Conservation (phyloP, 139 green algal genomes). For the Micractinium conductrix region DNA sequence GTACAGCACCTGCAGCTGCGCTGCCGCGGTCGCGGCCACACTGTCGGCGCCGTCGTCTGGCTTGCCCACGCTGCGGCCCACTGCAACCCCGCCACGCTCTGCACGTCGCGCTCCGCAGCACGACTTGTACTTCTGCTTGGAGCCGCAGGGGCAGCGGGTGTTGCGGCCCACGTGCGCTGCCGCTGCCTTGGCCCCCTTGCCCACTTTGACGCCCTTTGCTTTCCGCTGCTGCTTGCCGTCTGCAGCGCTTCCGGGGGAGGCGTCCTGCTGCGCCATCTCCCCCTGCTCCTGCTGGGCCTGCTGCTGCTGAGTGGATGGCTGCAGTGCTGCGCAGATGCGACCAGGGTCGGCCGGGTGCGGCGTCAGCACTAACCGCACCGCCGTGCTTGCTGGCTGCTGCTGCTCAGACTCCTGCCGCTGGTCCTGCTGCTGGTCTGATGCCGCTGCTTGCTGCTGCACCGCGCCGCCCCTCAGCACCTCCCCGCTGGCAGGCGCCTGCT, state of each 20-base stretch:
- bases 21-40: background rate
- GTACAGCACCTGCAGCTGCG: constrained; percentile 10
- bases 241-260: background rate
- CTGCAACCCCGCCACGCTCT: background rate
- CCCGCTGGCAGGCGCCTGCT: constrained; percentile 15
- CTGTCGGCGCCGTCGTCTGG: background rate
- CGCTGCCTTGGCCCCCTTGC: background rate
- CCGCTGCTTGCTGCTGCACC: background rate
- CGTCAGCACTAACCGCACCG: background rate
- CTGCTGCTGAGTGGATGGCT: background rate
- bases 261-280: background rate
- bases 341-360: background rate
- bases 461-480: background rate
- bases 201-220: background rate
- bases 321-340: background rate
- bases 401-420: background rate
- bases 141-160: constrained; percentile 56
- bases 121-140: constrained; percentile 59
- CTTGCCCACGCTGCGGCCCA: no score
- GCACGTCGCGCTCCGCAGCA: constrained; percentile 50
- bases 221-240: background rate
- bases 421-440: background rate
- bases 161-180: constrained; percentile 20
- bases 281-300: background rate
- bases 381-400: no score